A percentile compares a stretch with the other conserved stretches of the same genome.
Evolutionary conservation across 1,284 basidiomycete genomes (phyloP).

Genomic region (Heterobasidion annosum): DNA sequence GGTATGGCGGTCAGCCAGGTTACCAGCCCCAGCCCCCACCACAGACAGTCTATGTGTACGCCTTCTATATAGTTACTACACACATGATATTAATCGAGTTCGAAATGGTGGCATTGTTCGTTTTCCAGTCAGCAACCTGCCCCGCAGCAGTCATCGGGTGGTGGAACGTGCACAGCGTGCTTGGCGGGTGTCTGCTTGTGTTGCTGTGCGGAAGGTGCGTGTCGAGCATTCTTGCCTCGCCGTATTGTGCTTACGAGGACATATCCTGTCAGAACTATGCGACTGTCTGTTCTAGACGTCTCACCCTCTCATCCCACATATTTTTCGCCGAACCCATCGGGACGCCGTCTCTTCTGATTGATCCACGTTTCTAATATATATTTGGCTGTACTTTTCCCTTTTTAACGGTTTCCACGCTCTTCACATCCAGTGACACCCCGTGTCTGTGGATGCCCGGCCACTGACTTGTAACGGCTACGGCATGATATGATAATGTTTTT

Average conservation of each 20-base stretch:
- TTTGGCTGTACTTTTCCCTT: not conserved
- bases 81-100: slow-evolving; percentile 2
- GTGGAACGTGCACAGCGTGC: slow-evolving; percentile 54
- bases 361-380: not conserved
- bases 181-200: slow-evolving; percentile 64
- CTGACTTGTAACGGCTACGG: not conserved
- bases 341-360: not conserved
- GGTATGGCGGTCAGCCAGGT: slow-evolving; percentile 21
- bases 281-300: slow-evolving; percentile 54
- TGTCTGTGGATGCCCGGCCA: not conserved
- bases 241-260: not conserved
- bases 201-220: slow-evolving; percentile 70
- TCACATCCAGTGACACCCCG: not conserved
- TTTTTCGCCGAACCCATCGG: too few species aligned
- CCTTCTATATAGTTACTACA: slow-evolving; percentile 5
- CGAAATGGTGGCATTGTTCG: not conserved
- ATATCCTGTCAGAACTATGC: slow-evolving; percentile 43
- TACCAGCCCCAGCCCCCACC: slow-evolving; percentile 65
- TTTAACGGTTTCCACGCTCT: not conserved
- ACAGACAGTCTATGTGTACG: slow-evolving; percentile 70
- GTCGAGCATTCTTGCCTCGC: slow-evolving; percentile 5
- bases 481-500: not conserved
- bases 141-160: slow-evolving; percentile 30
- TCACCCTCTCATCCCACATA: not conserved
- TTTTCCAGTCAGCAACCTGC: slow-evolving; percentile 43